Conservation (phyloP, 768 basidiomycete genomes). For the Leccinum subgranulosum region DNA sequence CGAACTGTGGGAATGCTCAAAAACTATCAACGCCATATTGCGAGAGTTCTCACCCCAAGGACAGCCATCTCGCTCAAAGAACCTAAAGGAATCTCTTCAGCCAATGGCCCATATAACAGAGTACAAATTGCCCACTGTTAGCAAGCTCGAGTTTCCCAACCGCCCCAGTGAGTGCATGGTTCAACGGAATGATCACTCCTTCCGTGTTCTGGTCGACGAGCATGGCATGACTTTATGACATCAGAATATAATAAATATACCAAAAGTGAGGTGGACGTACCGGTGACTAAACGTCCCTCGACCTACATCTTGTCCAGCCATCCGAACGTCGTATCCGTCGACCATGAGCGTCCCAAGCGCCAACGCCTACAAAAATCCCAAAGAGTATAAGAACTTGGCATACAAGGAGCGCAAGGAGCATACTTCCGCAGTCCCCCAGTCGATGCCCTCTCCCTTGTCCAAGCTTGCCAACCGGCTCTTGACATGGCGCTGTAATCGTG, state of each 20-base stretch:
- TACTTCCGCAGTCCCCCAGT: slow-evolving; percentile 90
- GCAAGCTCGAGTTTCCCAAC: slow-evolving; percentile 78
- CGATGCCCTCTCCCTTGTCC: slow-evolving; percentile 66
- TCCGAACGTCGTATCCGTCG: slow-evolving; percentile 79
- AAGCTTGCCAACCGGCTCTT: slow-evolving; percentile 71
- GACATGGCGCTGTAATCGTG: slow-evolving; percentile 75
- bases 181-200: slow-evolving; percentile 75
- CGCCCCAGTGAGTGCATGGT: slow-evolving; percentile 53
- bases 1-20: slow-evolving; percentile 53
- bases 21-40: background rate
- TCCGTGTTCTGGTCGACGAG: slow-evolving; percentile 86
- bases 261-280: slow-evolving; percentile 24
- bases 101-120: background rate
- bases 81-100: slow-evolving; percentile 38
- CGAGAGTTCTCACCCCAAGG: slow-evolving; percentile 58
- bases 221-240: slow-evolving; percentile 72
- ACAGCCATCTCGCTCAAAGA: slow-evolving; percentile 90
- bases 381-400: background rate
- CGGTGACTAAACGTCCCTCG: slow-evolving; percentile 86
- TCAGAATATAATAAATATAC: background rate
- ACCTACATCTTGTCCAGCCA: slow-evolving; percentile 93
- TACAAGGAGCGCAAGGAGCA: slow-evolving; percentile 2
- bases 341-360: slow-evolving; percentile 86
- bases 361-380: slow-evolving; percentile 51
- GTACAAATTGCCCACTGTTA: slow-evolving; percentile 58